These are phyloP conservation scores for Periconia macrospinosa DNA, from an alignment of 2,329 filamentous ascomycete genomes.

Conservation along the genomic window DNA sequence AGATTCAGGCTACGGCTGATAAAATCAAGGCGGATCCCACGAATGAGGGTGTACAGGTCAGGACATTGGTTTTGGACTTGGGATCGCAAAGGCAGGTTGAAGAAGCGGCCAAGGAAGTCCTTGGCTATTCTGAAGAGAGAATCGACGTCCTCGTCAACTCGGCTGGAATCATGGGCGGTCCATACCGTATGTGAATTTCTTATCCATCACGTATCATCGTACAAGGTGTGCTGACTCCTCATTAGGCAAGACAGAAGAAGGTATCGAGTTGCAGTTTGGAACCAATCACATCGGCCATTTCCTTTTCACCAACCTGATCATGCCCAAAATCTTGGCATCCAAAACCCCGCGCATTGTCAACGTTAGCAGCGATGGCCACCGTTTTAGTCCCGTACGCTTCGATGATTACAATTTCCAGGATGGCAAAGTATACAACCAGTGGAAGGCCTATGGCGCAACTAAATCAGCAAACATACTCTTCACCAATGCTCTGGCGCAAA, in stretches of 20 bases:
- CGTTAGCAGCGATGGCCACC: slow-evolving; percentile 46
- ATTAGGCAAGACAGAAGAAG: slow-evolving; percentile 29
- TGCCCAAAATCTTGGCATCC: slow-evolving; percentile 44
- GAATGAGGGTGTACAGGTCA: slow-evolving; percentile 39
- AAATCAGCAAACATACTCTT: slow-evolving; percentile 55
- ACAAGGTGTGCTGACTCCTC: not conserved
- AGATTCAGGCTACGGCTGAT: slow-evolving; percentile 44
- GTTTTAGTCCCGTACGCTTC: slow-evolving; percentile 45
- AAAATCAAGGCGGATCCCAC: slow-evolving; percentile 30
- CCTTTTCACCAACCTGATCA: slow-evolving; percentile 50
- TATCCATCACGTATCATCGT: not conserved
- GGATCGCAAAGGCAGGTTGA: slow-evolving; percentile 37
- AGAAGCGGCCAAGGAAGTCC: slow-evolving; percentile 36
- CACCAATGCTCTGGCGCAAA: slow-evolving; percentile 22
- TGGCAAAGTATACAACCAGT: slow-evolving; percentile 45
- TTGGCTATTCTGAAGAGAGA: slow-evolving; percentile 26
- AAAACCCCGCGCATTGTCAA: slow-evolving; percentile 45
- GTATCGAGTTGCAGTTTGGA: slow-evolving; percentile 46
- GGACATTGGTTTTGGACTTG: slow-evolving; percentile 40
- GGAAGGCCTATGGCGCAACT: slow-evolving; percentile 54
- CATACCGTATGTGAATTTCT: slow-evolving; percentile 7
- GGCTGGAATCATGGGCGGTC: slow-evolving; percentile 42
- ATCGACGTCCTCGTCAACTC: slow-evolving; percentile 51
- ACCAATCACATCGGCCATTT: slow-evolving; percentile 57
- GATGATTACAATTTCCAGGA: slow-evolving; percentile 48